These are phyloP conservation scores for Clarireedia hainanense DNA, from an alignment of 2,329 filamentous ascomycete genomes.

Conservation along the genomic window DNA sequence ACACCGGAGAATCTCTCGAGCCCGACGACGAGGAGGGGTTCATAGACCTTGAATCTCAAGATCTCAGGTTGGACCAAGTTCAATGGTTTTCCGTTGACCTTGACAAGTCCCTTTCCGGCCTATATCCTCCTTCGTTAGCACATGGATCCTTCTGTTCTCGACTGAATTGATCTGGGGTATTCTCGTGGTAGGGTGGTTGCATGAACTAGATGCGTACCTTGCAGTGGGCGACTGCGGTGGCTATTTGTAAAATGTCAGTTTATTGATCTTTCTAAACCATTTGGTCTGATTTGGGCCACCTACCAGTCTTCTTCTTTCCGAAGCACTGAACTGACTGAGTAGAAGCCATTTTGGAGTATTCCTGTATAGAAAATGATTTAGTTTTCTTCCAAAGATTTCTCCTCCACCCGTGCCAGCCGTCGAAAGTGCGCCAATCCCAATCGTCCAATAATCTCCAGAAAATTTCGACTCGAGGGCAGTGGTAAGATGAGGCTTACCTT, in stretches of 20 bases:
- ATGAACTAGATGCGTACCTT: constrained; percentile 47
- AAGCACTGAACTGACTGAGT: constrained; percentile 91
- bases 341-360: constrained; percentile 40
- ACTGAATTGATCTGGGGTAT: background rate
- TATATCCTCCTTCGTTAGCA: constrained; percentile 30
- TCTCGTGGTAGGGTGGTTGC: background rate
- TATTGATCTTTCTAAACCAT: constrained; percentile 26
- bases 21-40: constrained; percentile 93
- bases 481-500: constrained; percentile 6
- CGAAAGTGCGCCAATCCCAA: background rate
- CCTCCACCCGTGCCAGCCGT: background rate
- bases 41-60: constrained; percentile 99
- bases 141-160: background rate
- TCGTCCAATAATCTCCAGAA: background rate
- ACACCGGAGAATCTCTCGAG: constrained; percentile 95
- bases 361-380: constrained; percentile 5
- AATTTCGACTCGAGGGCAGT: background rate
- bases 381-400: background rate
- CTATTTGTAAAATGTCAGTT: constrained; percentile 34
- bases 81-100: constrained; percentile 97
- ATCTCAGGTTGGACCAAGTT: constrained; percentile 91
- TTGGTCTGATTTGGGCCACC: constrained; percentile 1
- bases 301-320: constrained; percentile 83
- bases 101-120: constrained; percentile 84
- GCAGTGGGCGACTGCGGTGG: constrained; percentile 68